Evolutionary conservation across 164 flowering plant genomes (phyloP), one percentile per base, ranked within the genome.

Genomic region (Sextonia rubra): DNA sequence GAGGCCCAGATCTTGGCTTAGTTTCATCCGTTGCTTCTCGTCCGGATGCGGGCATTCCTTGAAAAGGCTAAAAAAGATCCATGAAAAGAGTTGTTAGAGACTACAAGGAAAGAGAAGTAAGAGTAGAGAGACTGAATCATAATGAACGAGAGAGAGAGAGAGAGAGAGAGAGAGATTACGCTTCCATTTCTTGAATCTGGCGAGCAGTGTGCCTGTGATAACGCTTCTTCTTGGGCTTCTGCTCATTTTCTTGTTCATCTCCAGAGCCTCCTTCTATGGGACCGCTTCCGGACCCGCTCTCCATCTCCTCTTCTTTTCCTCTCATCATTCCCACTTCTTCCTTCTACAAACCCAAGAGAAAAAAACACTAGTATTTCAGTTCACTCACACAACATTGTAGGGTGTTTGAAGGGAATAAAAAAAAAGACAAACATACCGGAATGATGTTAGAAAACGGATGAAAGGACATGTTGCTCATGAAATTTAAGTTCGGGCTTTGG

Each of bases 181-280:
- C 74, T 84, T 95, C 99, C 99, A 95, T 93, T 74, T 89, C 93
- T 82, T 93, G 98, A 85, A 93, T 95, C 91, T 95, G 98, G 47
- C 86, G 86, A 18, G 89, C 83, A 29, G 94, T 93, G 84, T 95
- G 99, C 8, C 99, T 77, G 72, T 95, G 98, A 73, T 93, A 95
- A 9, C 96, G 93, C 77, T 95, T 95, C 84, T 85, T 91, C 86
- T 90, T 93, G 2, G 75, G 67, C 47, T 80, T 79, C 56, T 78
- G 83, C 32, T 81, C 75, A 60, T 74, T 76, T 18, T 91, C 94
- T 32, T 71, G 86, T 48, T 91, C 97, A 27, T 89, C 91, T 2
- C 83, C 92, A 1, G 47, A 76, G 23, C 69, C 63, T 0, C 87
- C 92, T 62, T 88, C 95, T 4, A 81, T 65, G 27, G 88, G 92